Base-by-base conservation (phyloP, 1,284 basidiomycete species). In the Puccinia brachypodii region DNA sequence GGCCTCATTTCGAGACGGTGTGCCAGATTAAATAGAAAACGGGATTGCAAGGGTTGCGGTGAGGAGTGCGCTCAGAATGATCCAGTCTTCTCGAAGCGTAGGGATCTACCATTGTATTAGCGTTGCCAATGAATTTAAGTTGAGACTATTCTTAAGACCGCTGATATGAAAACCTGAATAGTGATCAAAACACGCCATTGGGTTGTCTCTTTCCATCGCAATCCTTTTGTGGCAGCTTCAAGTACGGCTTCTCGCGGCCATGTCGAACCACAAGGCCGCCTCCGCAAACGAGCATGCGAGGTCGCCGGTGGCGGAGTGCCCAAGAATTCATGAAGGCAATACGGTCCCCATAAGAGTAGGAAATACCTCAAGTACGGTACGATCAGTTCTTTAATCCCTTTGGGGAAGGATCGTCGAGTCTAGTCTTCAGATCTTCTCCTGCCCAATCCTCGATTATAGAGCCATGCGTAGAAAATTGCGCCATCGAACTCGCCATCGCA, bases 351-450 rank as follows among this genome's bases (percentile, higher is more conserved):
- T 1, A 40, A 7, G 7, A 58, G 56, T 58, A 4, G 25, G 31
- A 14, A 31, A 58, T 31, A 58, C 7, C 56, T 58, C 3, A 31
- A 25, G 56, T 28, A 58, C 25, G 56, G 22, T 38, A n/a, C n/a
- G 36, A 13, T 66, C 36, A 40, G 62, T 28, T 44, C 22, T 60
- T 33, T 33, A n/a, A n/a, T n/a, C 64, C 64, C 64, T 22, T 40
- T 42, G 22, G n/a, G 64, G 64, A 28, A 68, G 64, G 64, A 68
- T 68, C 64, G 40, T 68, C 64, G 64, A 44, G 13, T 38, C 38
- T 68, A 44, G 38, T 28, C n/a, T 4, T 38, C 16, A 68, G 64
- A 68, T 22, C 40, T n/a, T 19, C 19, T n/a, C n/a, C 62, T n/a
- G 62, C 64, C 36, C 64, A 44, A 44, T 25, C 31, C 19, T 25